phyloP scores from a whole-genome alignment of 2,329 filamentous ascomycete genomes.

The Neurospora crassa region DNA sequence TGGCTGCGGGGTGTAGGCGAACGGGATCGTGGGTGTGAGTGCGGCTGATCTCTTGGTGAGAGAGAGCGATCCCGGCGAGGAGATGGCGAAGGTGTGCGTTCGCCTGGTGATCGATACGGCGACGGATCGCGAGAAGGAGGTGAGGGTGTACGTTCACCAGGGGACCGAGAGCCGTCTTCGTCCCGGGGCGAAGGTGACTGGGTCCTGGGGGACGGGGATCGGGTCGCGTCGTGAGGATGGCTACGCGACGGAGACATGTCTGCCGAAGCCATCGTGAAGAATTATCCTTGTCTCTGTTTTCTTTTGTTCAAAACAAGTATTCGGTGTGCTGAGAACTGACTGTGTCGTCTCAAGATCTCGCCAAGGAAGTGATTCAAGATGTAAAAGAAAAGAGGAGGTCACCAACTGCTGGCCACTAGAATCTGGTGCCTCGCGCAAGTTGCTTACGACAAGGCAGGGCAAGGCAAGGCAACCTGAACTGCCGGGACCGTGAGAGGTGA shows the following conservation, averaged over 20 bases:
- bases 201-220: slow-evolving; percentile 6
- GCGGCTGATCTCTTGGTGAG: slow-evolving; percentile 3
- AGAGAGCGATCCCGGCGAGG: not conserved
- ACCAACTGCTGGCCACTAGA: not conserved
- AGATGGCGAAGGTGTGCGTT: not conserved
- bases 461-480: not conserved
- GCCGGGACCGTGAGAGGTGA: not conserved
- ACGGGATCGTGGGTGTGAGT: slow-evolving; percentile 1
- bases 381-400: not conserved
- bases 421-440: not conserved
- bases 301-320: not conserved
- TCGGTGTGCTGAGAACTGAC: not conserved
- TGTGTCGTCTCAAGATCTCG: not conserved
- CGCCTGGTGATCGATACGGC: not conserved
- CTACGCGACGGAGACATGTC: slow-evolving; percentile 14
- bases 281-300: not conserved
- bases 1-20: not conserved
- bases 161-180: slow-evolving; percentile 1
- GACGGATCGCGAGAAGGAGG: not conserved
- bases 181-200: slow-evolving; percentile 8
- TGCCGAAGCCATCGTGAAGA: slow-evolving; percentile 14
- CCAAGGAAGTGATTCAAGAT: not conserved
- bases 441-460: not conserved
- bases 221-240: slow-evolving; percentile 13
- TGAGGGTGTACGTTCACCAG: not conserved